Evolutionary conservation across 768 basidiomycete genomes (phyloP), one percentile per base, ranked within the genome.

Genomic region (Hericium rajendrae): DNA sequence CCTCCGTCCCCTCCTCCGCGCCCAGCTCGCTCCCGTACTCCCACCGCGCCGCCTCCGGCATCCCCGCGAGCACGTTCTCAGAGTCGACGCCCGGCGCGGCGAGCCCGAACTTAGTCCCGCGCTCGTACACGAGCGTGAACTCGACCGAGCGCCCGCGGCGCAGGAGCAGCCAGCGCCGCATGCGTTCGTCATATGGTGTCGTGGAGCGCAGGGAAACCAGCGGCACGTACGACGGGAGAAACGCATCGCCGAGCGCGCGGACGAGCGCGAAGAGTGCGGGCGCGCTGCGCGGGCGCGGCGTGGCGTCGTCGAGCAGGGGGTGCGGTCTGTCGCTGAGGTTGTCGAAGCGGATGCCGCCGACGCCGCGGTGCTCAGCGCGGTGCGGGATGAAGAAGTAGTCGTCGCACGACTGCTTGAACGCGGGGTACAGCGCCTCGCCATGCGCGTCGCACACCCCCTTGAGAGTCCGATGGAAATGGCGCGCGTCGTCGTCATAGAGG

Each of bases 291-390:
- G 86, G 86, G 38, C 86, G 79, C n/a, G 61, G 57, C 37, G 54
- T 64, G 22, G 70, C 68, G 5, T 69, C 66, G n/a, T 74, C 71
- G 37, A 93, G 74, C 16, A 82, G 81, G 16, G 75, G 66, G 67
- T 93, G 91, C 2, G 74, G 70, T 38, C 79, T 79, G 53, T 76
- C 77, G 63, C 78, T 82, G 57, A 98, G 81, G 68, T 99, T 95
- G 69, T 98, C 97, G 67, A 97, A 95, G 77, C 98, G 98, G 56
- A 99, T 74, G 1, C 97, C 97, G 38, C 97, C 97, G 51, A 99
- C 72, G 5, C 97, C 97, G 43, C 97, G 82, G 1, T 82, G 72
- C 73, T 98, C 97, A 26, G 72, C 68, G 11, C 97, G 83, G 69
- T 98, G 97, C 16, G 89, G 79, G 65, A 97, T 88, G 70, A 78